phyloP scores from a whole-genome alignment of 306 rosid genomes.

The Gynostemma pentaphyllum region DNA sequence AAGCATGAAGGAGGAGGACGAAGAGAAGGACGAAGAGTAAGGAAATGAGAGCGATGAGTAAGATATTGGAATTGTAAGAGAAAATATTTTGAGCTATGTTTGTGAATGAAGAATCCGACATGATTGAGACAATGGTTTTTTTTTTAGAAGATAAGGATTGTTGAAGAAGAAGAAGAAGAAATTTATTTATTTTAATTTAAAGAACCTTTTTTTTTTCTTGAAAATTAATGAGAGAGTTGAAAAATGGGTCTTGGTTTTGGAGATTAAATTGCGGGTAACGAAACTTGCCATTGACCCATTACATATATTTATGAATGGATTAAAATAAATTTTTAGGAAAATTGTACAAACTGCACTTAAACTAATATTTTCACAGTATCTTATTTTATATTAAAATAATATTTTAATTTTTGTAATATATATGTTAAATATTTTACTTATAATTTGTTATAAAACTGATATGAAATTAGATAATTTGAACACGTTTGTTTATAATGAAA shows the following conservation, averaged over 20 bases:
- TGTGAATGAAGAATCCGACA: conserved; percentile 18
- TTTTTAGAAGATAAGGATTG: too few relatives aligned
- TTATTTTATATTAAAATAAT: too few relatives aligned
- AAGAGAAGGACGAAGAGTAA: conserved; percentile 75
- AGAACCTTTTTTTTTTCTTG: neutral
- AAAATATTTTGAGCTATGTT: conserved; percentile 39
- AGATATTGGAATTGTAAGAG: conserved; percentile 64
- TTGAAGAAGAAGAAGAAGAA: neutral
- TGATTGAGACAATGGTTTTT: too few relatives aligned
- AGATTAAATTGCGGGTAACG: conserved; percentile 1
- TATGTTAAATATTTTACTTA: too few relatives aligned
- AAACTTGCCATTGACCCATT: neutral
- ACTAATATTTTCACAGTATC: too few relatives aligned
- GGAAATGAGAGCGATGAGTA: conserved; percentile 77
- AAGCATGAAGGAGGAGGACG: conserved; percentile 80
- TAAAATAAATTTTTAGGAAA: too few relatives aligned
- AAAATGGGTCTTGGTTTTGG: neutral
- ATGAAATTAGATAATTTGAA: too few relatives aligned
- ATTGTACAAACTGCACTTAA: too few relatives aligned
- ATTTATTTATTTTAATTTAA: neutral
- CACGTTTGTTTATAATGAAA: too few relatives aligned
- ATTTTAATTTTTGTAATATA: too few relatives aligned
- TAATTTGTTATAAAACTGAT: too few relatives aligned
- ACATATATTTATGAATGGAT: neutral
- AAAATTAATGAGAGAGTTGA: neutral